These are phyloP conservation scores for Epichloe sp. DNA, from an alignment of 2,329 filamentous ascomycete genomes.

Conservation along the genomic window DNA sequence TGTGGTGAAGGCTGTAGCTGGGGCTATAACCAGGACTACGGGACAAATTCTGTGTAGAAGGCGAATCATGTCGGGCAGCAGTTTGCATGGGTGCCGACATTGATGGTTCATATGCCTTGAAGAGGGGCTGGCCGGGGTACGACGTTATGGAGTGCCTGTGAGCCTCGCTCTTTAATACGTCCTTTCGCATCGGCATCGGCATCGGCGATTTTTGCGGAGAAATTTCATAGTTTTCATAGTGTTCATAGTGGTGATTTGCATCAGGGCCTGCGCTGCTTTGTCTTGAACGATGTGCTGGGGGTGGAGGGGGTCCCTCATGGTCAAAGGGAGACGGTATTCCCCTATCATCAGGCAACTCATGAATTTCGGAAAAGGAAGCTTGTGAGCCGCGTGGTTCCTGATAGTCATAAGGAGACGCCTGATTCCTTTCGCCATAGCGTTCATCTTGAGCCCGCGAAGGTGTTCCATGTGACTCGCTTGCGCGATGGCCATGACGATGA, in stretches of 20 bases:
- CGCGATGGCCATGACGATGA: constrained; percentile 19
- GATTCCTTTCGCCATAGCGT: constrained; percentile 20
- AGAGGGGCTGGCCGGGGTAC: constrained; percentile 41
- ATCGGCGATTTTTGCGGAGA: constrained; percentile 30
- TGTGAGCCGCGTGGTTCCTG: constrained; percentile 24
- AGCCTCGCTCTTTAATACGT: constrained; percentile 43
- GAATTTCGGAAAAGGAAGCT: constrained; percentile 19
- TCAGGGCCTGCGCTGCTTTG: constrained; percentile 33
- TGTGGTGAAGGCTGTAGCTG: constrained; percentile 31
- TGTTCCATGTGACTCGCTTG: constrained; percentile 24
- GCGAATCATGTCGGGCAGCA: constrained; percentile 20
- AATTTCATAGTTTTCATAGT: constrained; percentile 30
- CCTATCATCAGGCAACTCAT: constrained; percentile 21
- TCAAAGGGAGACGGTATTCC: constrained; percentile 24
- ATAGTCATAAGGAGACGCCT: constrained; percentile 22
- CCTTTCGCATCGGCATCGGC: constrained; percentile 45
- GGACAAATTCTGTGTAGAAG: constrained; percentile 33
- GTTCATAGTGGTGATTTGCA: constrained; percentile 27
- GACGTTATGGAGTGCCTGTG: constrained; percentile 37
- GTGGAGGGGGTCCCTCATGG: constrained; percentile 38
- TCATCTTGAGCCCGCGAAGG: constrained; percentile 24
- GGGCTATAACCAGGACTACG: constrained; percentile 35
- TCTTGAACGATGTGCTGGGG: constrained; percentile 39
- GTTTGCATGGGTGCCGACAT: constrained; percentile 22
- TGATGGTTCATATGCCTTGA: constrained; percentile 37